Evolutionary conservation across 805 yeast genomes (phyloP), one percentile per base, ranked within the genome.

Genomic region (Kluyveromyces dobzhanskii): DNA sequence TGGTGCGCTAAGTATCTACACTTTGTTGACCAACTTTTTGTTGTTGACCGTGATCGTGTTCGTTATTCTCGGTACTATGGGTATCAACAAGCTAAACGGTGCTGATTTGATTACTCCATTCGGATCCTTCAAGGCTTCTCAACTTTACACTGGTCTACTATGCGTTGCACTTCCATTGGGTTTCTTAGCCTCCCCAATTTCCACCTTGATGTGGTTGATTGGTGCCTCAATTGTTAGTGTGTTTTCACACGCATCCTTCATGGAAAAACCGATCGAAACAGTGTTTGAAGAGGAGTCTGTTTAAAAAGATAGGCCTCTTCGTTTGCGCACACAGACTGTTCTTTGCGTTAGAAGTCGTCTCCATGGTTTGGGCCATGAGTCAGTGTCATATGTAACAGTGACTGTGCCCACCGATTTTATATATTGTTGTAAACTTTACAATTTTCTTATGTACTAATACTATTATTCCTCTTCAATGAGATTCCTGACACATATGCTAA

Each of bases 251-350:
- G 98, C 97, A 33, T 70, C 88, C 3, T 68, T 90, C 46, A 71
- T 92, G 75, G 97, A 92, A 57, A 92, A 90, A 65, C 98, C 98
- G 16, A 80, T 88, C 44, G 97, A 92, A 66, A 79, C 90, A 28
- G 88, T 90, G 14, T 92, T 90, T 57, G 92, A 87, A 56, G 96
- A 86, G 58, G 85, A 82, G 42, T 45, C 62, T 16, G 63, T 58
- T 13, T 58, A 42, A 41, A 11, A 6, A 14, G 13, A 27, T 6
- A 21, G 24, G 6, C 9, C 24, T 6, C 9, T 21, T 21, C 16
- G 24, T 21, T 21, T 6, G 24, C 24, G 9, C 6, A 21, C 24
- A 6, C 9, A 21, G 6, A 9, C 9, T 9, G 9, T 9, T 21
- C 24, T 21, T 6, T 9, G 24, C 6, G 8, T 21, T 9, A 21